Evolutionary conservation across 805 yeast species (phyloP).

Genomic region (Barnettozyma wickerhamii): DNA sequence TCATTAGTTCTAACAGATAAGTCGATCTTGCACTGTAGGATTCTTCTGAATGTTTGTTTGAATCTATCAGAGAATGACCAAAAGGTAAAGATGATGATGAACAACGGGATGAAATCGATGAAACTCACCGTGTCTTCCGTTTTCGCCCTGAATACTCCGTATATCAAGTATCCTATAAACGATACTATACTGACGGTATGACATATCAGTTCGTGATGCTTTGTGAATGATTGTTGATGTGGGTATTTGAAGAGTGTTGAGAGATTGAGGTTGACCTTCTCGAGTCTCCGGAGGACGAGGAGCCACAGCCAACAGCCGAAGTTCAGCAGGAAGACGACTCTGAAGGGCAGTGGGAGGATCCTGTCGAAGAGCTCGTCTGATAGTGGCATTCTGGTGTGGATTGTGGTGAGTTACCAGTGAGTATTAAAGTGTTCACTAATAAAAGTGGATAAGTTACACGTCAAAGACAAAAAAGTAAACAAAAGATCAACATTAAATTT

Average conservation of each 20-base stretch:
- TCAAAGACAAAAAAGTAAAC: background rate
- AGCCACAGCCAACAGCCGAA: constrained; percentile 14
- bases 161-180: constrained; percentile 1
- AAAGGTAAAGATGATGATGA: constrained; percentile 29
- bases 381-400: background rate
- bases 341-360: constrained; percentile 12
- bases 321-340: constrained; percentile 9
- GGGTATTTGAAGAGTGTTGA: constrained; percentile 4
- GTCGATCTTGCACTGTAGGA: constrained; percentile 58
- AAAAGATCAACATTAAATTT: background rate
- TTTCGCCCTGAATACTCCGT: constrained; percentile 2
- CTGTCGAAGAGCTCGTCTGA: constrained; percentile 17
- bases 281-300: background rate
- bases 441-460: background rate
- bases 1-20: constrained; percentile 65
- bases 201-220: background rate
- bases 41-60: constrained; percentile 45
- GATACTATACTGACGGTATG: constrained; percentile 6
- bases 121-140: constrained; percentile 2
- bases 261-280: constrained; percentile 2
- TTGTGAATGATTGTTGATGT: constrained; percentile 4
- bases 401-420: too few relatives aligned
- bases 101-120: constrained; percentile 9
- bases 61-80: constrained; percentile 39
- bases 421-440: too few relatives aligned